Conservation (phyloP, 352 stramenopile species). For the Phytophthora tentaculata region DNA sequence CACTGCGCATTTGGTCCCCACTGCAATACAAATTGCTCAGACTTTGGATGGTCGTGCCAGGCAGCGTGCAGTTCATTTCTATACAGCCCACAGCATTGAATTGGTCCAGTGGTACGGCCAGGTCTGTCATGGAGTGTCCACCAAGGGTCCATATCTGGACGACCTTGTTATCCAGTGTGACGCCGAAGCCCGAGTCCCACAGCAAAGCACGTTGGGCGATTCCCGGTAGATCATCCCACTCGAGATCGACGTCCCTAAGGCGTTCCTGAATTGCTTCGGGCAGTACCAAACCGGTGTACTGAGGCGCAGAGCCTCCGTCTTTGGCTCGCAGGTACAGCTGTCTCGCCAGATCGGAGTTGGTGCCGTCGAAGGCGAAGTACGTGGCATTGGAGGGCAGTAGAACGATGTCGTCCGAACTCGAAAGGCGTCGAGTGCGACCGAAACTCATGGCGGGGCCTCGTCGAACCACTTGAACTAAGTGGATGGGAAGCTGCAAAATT, state of each 20-base stretch:
- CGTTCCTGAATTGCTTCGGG: conserved; percentile 7
- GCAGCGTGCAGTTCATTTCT: conserved; percentile 28
- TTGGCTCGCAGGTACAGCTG: conserved; percentile 35
- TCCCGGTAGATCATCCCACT: conserved; percentile 26
- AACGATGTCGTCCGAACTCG: neutral
- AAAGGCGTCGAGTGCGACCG: conserved; percentile 1
- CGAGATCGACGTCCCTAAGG: conserved; percentile 10
- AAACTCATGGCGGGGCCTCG: conserved; percentile 8
- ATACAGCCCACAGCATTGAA: conserved; percentile 21
- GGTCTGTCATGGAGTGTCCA: conserved; percentile 25
- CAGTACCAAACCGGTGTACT: conserved; percentile 14
- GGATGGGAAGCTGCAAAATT: neutral
- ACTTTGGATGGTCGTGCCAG: neutral
- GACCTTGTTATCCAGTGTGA: conserved; percentile 14
- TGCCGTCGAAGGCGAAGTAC: conserved; percentile 40
- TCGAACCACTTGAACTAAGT: neutral
- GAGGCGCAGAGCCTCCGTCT: neutral
- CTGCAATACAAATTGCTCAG: conserved; percentile 34
- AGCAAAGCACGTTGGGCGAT: conserved; percentile 34
- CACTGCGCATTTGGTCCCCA: conserved; percentile 27
- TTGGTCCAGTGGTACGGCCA: conserved; percentile 30
- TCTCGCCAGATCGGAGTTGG: conserved; percentile 40
- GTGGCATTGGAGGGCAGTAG: conserved; percentile 26
- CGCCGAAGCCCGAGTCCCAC: conserved; percentile 38
- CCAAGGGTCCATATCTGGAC: conserved; percentile 34